Evolutionary conservation across 441 rosid genomes (phyloP).

Genomic region (Geranium incanum): DNA sequence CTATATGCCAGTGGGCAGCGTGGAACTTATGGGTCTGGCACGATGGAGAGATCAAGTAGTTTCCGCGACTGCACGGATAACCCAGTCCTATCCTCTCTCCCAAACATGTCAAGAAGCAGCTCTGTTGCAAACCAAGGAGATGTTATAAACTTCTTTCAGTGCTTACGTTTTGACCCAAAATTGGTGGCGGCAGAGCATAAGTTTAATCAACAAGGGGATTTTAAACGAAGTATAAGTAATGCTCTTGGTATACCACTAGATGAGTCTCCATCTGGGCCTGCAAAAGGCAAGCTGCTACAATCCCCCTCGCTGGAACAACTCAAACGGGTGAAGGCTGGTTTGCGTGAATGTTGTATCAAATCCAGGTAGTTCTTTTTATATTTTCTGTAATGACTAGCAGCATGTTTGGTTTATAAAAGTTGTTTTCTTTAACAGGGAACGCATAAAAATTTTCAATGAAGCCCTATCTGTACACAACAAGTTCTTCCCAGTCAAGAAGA

Average conservation of each 20-base stretch:
- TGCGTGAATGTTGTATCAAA: constrained; percentile 61
- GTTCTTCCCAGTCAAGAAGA: constrained; percentile 72
- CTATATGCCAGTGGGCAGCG: constrained; percentile 56
- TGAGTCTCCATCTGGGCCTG: constrained; percentile 53
- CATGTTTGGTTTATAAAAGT: constrained; percentile 28
- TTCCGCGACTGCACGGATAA: constrained; percentile 76
- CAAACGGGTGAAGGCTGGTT: constrained; percentile 57
- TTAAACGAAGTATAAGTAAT: constrained; percentile 53
- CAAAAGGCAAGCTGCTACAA: constrained; percentile 53
- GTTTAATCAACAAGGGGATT: constrained; percentile 70
- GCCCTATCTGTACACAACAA: constrained; percentile 76
- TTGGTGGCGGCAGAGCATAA: constrained; percentile 67
- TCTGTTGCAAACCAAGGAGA: constrained; percentile 57
- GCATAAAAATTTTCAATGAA: constrained; percentile 62
- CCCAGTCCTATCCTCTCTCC: constrained; percentile 61
- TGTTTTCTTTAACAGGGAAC: constrained; percentile 61
- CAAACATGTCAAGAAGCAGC: constrained; percentile 60
- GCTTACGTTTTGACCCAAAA: constrained; percentile 71
- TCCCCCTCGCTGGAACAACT: constrained; percentile 74
- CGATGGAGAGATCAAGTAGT: constrained; percentile 80
- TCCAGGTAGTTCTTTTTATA: constrained; percentile 60
- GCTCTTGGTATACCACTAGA: constrained; percentile 77
- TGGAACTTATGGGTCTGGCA: constrained; percentile 73
- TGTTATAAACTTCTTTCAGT: constrained; percentile 62
- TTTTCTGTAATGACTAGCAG: constrained; percentile 14